Evolutionary conservation across 306 rosid genomes (phyloP).

Genomic region (Senna siamea): DNA sequence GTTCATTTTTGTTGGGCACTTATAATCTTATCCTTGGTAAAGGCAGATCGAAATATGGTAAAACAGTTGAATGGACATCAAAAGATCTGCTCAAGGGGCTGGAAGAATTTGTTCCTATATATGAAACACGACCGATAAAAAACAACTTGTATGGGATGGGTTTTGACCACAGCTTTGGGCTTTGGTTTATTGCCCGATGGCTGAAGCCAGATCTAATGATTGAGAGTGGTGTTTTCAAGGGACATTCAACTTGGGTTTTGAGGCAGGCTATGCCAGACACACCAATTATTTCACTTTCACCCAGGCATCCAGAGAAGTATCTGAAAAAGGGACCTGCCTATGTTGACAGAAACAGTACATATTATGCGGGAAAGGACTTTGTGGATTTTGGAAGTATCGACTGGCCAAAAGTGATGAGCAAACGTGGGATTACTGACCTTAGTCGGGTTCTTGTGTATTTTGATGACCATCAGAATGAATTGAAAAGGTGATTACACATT

Average conservation of each 20-base stretch:
- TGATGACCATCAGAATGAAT: conserved; percentile 96
- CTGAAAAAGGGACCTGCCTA: conserved; percentile 95
- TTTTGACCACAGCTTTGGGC: conserved; percentile 99
- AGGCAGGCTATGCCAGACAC: conserved; percentile 93
- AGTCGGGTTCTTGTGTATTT: conserved; percentile 82
- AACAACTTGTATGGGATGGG: conserved; percentile 97
- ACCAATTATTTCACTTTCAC: conserved; percentile 78
- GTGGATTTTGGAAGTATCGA: conserved; percentile 90
- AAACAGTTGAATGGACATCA: conserved; percentile 89
- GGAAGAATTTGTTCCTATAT: conserved; percentile 91
- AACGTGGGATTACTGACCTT: conserved; percentile 70
- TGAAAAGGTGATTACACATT: conserved; percentile 68
- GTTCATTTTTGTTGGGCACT: conserved; percentile 51
- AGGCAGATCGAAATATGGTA: conserved; percentile 99
- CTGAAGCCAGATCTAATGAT: conserved; percentile 92
- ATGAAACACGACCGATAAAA: conserved; percentile 85
- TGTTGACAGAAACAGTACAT: conserved; percentile 92
- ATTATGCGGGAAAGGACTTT: conserved; percentile 94
- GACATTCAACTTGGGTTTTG: conserved; percentile 98
- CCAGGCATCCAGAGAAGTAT: conserved; percentile 96
- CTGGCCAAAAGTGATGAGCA: conserved; percentile 72
- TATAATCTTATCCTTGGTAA: conserved; percentile 81
- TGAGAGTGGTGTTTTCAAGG: conserved; percentile 99
- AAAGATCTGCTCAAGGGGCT: conserved; percentile 87
- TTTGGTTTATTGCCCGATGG: conserved; percentile 94